Conservation (phyloP, 2,329 filamentous ascomycete species). For the Cladobotryum protrusum region DNA sequence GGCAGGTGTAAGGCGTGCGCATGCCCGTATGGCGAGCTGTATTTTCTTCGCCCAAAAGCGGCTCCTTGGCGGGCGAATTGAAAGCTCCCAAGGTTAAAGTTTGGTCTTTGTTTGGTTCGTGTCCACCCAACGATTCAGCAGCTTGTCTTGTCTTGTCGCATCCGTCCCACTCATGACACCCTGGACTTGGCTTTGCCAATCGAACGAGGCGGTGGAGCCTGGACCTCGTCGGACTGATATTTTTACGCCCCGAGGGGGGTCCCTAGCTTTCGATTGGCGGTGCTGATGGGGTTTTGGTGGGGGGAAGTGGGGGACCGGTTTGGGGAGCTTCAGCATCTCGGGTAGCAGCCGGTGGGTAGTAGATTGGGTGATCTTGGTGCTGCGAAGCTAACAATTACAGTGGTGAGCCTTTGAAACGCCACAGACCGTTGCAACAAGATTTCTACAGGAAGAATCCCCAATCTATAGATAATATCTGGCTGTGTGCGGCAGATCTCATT, state of each 20-base stretch:
- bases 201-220: conserved; percentile 6
- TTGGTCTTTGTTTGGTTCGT: conserved; percentile 4
- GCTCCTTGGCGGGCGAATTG: neutral
- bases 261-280: neutral
- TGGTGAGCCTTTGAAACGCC: too few species aligned
- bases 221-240: conserved; percentile 4
- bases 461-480: too few species aligned
- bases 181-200: neutral
- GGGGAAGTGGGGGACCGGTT: too few species aligned
- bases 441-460: too few species aligned
- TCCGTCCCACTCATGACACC: conserved; percentile 10
- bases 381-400: too few species aligned
- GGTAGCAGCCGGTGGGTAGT: too few species aligned
- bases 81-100: neutral
- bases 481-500: too few species aligned
- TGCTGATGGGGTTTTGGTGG: neutral
- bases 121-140: conserved; percentile 5
- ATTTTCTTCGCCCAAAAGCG: neutral
- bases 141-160: conserved; percentile 9
- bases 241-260: conserved; percentile 10
- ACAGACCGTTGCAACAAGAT: too few species aligned
- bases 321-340: too few species aligned
- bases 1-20: conserved; percentile 1
- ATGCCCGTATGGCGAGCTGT: neutral
- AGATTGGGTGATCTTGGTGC: too few species aligned